Conservation (phyloP, 305 asterid genomes). For the Fraxinus floribunda region DNA sequence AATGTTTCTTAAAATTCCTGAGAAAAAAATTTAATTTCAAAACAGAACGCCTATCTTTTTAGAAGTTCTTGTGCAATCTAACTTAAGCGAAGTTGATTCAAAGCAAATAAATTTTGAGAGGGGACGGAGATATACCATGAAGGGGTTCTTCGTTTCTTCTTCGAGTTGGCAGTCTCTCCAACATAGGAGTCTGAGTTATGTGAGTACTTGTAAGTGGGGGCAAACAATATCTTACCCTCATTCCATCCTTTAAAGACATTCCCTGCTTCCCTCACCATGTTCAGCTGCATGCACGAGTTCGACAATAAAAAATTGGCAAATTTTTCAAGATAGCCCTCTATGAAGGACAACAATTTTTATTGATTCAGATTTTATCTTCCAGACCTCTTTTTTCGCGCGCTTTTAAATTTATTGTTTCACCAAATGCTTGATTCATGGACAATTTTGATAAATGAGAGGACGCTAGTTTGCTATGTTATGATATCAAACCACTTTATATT, state of each 20-base stretch:
- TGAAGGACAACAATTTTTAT: not conserved
- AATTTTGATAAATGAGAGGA: not conserved
- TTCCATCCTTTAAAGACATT: constrained; percentile 74
- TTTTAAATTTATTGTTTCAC: not conserved
- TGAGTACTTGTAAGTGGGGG: constrained; percentile 87
- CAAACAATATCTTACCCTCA: constrained; percentile 79
- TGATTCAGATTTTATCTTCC: not conserved
- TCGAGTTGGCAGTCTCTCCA: constrained; percentile 72
- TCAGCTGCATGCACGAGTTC: constrained; percentile 45
- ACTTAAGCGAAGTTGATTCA: not conserved
- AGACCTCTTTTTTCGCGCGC: not conserved
- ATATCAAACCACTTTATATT: too few species aligned
- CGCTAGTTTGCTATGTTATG: not conserved
- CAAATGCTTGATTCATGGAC: not conserved
- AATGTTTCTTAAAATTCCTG: not conserved
- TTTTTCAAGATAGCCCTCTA: not conserved
- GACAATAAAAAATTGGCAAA: not conserved
- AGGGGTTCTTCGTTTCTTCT: constrained; percentile 83
- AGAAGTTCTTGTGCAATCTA: not conserved
- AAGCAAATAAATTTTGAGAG: not conserved
- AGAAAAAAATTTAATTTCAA: not conserved
- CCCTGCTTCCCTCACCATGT: constrained; percentile 66
- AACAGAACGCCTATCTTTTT: not conserved
- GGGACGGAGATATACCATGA: constrained; percentile 54
- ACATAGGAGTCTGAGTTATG: constrained; percentile 80